A percentile compares a stretch with the other conserved stretches of the same genome.
Conservation (phyloP, 345 rosid species). For the Syzygium grande region DNA sequence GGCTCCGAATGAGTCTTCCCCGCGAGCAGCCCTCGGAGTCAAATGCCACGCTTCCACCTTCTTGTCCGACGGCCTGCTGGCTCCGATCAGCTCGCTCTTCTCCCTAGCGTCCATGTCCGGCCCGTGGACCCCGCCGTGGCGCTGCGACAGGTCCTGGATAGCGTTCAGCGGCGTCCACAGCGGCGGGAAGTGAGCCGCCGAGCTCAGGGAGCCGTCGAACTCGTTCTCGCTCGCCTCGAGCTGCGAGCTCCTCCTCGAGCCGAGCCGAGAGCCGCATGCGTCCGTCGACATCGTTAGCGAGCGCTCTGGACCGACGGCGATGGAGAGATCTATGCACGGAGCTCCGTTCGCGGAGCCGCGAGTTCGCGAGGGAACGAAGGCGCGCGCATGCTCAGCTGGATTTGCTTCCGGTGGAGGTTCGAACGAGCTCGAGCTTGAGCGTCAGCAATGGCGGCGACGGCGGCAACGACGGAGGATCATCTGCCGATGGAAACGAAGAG, state of each 20-base stretch:
- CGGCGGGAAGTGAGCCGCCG: conserved; percentile 41
- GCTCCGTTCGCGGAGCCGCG: background rate
- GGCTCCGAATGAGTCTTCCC: conserved; percentile 52
- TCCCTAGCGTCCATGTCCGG: conserved; percentile 23
- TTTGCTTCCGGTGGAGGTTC: background rate
- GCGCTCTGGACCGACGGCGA: background rate
- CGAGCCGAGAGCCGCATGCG: conserved; percentile 14
- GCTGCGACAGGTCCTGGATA: conserved; percentile 72
- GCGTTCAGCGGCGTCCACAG: conserved; percentile 65
- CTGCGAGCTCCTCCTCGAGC: conserved; percentile 8
- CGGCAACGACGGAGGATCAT: background rate
- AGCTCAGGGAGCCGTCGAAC: conserved; percentile 23
- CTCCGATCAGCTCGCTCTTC: conserved; percentile 15
- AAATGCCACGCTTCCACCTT: conserved; percentile 5
- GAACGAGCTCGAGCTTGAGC: background rate
- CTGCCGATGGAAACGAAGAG: background rate
- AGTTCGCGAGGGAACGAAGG: background rate
- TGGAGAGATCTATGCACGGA: background rate
- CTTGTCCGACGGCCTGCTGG: conserved; percentile 16
- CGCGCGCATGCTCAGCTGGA: background rate
- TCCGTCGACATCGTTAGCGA: conserved; percentile 23
- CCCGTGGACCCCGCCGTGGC: conserved; percentile 17
- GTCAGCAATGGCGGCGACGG: background rate
- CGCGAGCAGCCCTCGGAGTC: conserved; percentile 41
- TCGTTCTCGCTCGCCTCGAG: conserved; percentile 60